Evolutionary conservation across 129 eudicot species (phyloP).

Genomic region (Arctium lappa): DNA sequence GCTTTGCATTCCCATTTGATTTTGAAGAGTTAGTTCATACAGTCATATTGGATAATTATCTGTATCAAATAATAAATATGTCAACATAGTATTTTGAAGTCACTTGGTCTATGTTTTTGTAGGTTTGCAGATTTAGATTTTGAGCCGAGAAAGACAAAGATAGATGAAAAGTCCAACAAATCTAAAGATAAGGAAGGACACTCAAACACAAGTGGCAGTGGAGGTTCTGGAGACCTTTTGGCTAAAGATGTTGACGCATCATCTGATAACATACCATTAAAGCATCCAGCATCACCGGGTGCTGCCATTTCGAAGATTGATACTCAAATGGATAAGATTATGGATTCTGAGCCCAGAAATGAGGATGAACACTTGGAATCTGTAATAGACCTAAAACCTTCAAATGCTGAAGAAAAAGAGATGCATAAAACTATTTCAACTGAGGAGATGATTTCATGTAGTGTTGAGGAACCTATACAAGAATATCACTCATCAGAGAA

Average conservation of each 20-base stretch:
- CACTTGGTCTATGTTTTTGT: slow-evolving; percentile 15
- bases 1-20: slow-evolving; percentile 67
- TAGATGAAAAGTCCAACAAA: slow-evolving; percentile 28
- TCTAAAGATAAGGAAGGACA: slow-evolving; percentile 34
- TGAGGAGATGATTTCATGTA: slow-evolving; percentile 18
- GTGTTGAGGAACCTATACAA: slow-evolving; percentile 23
- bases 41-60: slow-evolving; percentile 2
- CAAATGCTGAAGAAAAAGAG: slow-evolving; percentile 23
- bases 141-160: slow-evolving; percentile 38
- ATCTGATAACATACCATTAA: slow-evolving; percentile 23
- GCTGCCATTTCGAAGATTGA: slow-evolving; percentile 32
- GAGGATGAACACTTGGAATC: slow-evolving; percentile 28
- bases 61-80: not conserved
- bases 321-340: slow-evolving; percentile 17
- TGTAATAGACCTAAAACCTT: slow-evolving; percentile 28
- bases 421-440: slow-evolving; percentile 25
- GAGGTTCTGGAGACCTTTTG: slow-evolving; percentile 32
- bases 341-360: slow-evolving; percentile 25
- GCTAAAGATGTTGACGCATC: slow-evolving; percentile 25
- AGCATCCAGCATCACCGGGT: slow-evolving; percentile 31
- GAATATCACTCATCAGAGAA: slow-evolving; percentile 34
- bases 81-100: not conserved
- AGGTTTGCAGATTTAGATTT: slow-evolving; percentile 63
- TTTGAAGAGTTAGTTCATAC: slow-evolving; percentile 48
- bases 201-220: slow-evolving; percentile 31